Conservation (phyloP, 495 filamentous ascomycete genomes). For the Penicillium nucicola region DNA sequence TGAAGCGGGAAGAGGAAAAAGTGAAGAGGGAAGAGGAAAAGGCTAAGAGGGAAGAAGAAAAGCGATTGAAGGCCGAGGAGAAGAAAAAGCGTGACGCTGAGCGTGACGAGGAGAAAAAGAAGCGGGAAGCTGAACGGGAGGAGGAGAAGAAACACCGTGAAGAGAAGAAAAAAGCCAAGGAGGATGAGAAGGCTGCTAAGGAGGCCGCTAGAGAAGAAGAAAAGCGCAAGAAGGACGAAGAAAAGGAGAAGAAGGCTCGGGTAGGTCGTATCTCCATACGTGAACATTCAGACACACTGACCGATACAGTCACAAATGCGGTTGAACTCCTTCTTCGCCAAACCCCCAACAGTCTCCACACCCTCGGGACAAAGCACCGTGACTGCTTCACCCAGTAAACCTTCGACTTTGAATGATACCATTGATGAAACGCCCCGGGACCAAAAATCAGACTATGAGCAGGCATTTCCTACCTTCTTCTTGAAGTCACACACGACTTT, state of each 20-base stretch:
- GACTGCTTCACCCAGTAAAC: conserved; percentile 25
- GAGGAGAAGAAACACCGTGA: conserved; percentile 36
- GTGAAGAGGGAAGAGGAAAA: conserved; percentile 46
- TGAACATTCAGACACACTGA: conserved; percentile 6
- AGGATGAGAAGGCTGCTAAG: conserved; percentile 59
- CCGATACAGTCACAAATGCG: conserved; percentile 51
- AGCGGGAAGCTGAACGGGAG: conserved; percentile 15
- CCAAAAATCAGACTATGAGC: conserved; percentile 59
- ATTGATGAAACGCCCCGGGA: conserved; percentile 9
- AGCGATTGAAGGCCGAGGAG: conserved; percentile 39
- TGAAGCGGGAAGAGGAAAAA: conserved; percentile 46
- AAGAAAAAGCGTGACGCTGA: conserved; percentile 42
- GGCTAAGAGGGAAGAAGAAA: conserved; percentile 41
- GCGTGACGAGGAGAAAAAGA: conserved; percentile 47
- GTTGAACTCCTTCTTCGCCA: conserved; percentile 61
- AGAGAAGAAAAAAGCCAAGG: conserved; percentile 57
- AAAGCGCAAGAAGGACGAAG: conserved; percentile 57
- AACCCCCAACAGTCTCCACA: conserved; percentile 34
- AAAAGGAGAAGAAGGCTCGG: conserved; percentile 64
- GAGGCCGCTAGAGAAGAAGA: conserved; percentile 54
- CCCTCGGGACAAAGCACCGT: conserved; percentile 7
- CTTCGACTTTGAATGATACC: conserved; percentile 8
- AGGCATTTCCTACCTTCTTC: conserved; percentile 74
- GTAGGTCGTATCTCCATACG: conserved; percentile 36
- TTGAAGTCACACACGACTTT: conserved; percentile 63